Base-by-base conservation (phyloP, 2,329 filamentous ascomycete species). In the Atkinsonella texensis region DNA sequence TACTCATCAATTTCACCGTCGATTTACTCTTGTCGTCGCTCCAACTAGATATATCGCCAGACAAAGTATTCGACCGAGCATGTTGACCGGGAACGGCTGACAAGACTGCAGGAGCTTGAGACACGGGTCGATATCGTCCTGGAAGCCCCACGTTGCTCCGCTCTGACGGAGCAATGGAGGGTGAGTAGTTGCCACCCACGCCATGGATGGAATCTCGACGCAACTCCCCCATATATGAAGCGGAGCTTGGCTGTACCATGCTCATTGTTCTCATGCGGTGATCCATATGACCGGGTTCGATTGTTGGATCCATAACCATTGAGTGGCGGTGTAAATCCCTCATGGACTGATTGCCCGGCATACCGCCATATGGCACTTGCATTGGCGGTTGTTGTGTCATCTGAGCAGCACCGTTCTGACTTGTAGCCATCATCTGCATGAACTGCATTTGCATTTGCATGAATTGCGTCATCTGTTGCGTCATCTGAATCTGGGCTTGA, bases 381-480 rank as follows among this genome's bases (percentile, higher is more conserved):
- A 63, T 60, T 38, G 55, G 57, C 35, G 56, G 57, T 39, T 55
- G 57, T 28, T 58, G 58, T 28, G 67, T 67, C 63, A 71, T 69
- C 13, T 52, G 54, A 15, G 54, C 53, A 12, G 54, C 55, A 12
- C 55, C 58, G 32, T 56, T 62, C 51, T 64, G 64, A 54, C 70
- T 71, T 48, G 63, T 58, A 0, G 75, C 74, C 77, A 88, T 86
- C 80, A 89, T 85, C 61, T 90, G 85, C 85, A 94, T 91, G 69
- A 89, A 89, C 64, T 94, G 87, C 85, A 94, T 90, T 65, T 95
- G 89, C 84, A 93, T 89, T 63, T 89, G 85, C 85, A 91, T 89
- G 69, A 91, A 89, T 60, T 88, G 84, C 52, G 80, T 78, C 87
- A 91, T 90, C 62, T 90, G 85, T 62, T 89, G 84, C 7, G 80